Evolutionary conservation across 192 early-diverging fungal species (phyloP), one percentile per base, ranked within the genome.

Genomic region (Lobosporangium transversale): DNA sequence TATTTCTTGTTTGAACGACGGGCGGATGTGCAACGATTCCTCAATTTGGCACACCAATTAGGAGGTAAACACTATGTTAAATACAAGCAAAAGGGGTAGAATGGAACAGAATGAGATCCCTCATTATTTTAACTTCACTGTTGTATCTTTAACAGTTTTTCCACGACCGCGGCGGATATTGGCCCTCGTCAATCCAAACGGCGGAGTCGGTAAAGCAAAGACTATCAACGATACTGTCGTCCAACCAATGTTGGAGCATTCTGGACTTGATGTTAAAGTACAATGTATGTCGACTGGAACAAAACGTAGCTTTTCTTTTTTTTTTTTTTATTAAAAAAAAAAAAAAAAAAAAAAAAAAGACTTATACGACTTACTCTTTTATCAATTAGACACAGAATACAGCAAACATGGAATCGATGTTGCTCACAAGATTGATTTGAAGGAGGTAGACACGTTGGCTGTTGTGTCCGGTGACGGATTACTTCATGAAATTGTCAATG

Each of bases 401-500:
- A 53, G 55, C 1, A 61, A 43, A 52, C 73, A 76, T 30, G 73
- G 64, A 0, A 53, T 76, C 20, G 73, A 76, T 35, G 67, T 76
- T 51, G 73, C 73, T 9, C 37, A 67, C 37, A 76, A 76, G 1
- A 23, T 76, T 20, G 45, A 66, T 42, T 47, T 76, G 23, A 23
- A 67, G 15, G 36, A 50, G 4, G 27, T 67, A 3, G 73, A 76
- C 10, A 60, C 58, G 3, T 30, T 76, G 10, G 42, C 60, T 20
- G 73, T 67, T 7, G 58, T 76, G 21, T 76, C 73, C 21, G 84
- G 84, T 0, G 84, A 86, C 62, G 84, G 84, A 4, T 80, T 81
- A 1, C 37, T 86, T 5, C 84, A 86, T 44, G 84, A 86, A 29
- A 51, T 86, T 2, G 53, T 86, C 42, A 86, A 86, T 57, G 84